Evolutionary conservation across 2,329 filamentous ascomycete species (phyloP).

Genomic region (Elsinoe ampelina): DNA sequence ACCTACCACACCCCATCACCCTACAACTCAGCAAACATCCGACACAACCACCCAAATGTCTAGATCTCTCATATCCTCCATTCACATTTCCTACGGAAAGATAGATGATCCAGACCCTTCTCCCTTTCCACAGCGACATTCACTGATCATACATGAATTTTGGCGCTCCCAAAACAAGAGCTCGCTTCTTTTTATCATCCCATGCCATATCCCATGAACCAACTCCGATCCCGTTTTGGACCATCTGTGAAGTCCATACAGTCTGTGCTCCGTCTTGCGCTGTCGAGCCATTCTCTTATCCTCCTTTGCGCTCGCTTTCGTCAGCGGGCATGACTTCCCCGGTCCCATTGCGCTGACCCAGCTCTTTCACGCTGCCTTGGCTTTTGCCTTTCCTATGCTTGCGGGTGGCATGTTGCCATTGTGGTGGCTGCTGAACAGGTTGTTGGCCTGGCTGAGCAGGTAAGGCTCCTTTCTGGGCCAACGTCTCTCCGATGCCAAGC

Average conservation of each 20-base stretch:
- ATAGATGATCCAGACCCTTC: background rate
- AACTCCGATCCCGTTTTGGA: slow-evolving; percentile 32
- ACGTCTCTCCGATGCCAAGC: background rate
- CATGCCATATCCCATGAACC: slow-evolving; percentile 15
- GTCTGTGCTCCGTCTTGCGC: background rate
- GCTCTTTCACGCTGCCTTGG: slow-evolving; percentile 19
- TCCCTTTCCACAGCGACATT: background rate
- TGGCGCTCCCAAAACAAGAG: background rate
- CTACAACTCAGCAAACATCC: background rate
- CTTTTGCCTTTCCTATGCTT: slow-evolving; percentile 29
- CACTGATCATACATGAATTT: background rate
- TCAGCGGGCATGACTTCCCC: slow-evolving; percentile 37
- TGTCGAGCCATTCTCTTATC: slow-evolving; percentile 21
- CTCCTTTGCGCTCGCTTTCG: slow-evolving; percentile 38
- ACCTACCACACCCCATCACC: background rate
- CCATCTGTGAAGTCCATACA: slow-evolving; percentile 23
- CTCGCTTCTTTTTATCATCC: background rate
- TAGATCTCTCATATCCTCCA: slow-evolving; percentile 1
- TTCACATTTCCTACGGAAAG: slow-evolving; percentile 10
- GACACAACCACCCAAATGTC: background rate
- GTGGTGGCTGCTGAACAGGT: background rate
- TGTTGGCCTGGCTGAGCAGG: slow-evolving; percentile 9
- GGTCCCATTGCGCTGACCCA: slow-evolving; percentile 23
- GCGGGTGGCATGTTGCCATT: slow-evolving; percentile 23
- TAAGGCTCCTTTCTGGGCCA: background rate